Conservation (phyloP, 352 stramenopile genomes). For the Pilasporangium apinafurcum region DNA sequence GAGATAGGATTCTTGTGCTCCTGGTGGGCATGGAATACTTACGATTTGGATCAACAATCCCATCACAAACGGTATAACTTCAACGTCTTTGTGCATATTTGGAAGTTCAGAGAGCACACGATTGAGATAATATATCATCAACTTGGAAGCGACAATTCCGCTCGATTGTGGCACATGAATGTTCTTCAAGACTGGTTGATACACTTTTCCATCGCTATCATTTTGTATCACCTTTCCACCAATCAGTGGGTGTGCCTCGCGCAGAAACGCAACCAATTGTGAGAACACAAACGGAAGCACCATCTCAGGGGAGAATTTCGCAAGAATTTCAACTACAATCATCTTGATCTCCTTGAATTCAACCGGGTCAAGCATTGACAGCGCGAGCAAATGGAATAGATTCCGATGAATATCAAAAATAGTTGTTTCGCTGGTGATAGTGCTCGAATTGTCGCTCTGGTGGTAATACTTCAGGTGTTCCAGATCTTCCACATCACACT, state of each 20-base stretch:
- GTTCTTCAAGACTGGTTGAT: slow-evolving; percentile 6
- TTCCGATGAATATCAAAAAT: background rate
- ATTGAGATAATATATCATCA: slow-evolving; percentile 78
- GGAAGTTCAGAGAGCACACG: slow-evolving; percentile 41
- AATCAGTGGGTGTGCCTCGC: slow-evolving; percentile 9
- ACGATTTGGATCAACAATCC: slow-evolving; percentile 42
- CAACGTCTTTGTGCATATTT: slow-evolving; percentile 10
- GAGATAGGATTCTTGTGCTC: slow-evolving; percentile 21
- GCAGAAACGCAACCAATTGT: slow-evolving; percentile 36
- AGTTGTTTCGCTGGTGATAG: background rate
- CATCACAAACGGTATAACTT: slow-evolving; percentile 15
- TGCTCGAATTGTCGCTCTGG: slow-evolving; percentile 4
- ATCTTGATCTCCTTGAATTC: slow-evolving; percentile 83
- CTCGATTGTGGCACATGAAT: slow-evolving; percentile 15
- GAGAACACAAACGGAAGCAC: slow-evolving; percentile 36
- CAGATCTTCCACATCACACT: slow-evolving; percentile 21
- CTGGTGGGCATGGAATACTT: slow-evolving; percentile 22
- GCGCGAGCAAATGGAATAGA: slow-evolving; percentile 30
- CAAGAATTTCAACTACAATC: slow-evolving; percentile 44
- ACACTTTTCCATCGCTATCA: background rate
- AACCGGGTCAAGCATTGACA: slow-evolving; percentile 44
- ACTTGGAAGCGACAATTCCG: slow-evolving; percentile 50
- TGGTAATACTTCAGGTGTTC: slow-evolving; percentile 20
- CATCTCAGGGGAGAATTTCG: slow-evolving; percentile 22
- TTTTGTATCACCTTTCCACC: background rate